Evolutionary conservation across 306 rosid genomes (phyloP).

Genomic region (Ormosia semicastrata): DNA sequence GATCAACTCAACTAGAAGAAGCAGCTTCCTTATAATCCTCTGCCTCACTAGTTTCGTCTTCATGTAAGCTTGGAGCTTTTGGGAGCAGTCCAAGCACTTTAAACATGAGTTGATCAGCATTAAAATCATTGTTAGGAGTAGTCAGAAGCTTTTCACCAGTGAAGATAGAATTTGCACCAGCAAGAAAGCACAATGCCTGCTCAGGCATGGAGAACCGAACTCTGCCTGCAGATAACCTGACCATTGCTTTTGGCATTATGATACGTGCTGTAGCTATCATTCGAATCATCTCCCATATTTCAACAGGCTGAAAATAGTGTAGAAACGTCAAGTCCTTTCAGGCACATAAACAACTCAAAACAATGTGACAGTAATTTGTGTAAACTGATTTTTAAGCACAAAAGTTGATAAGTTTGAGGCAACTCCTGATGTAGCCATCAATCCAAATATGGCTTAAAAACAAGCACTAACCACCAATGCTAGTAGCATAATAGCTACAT

Average conservation of each 20-base stretch:
- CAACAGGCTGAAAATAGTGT: constrained; percentile 72
- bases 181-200: constrained; percentile 93
- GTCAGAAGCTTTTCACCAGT: constrained; percentile 96
- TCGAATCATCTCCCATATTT: constrained; percentile 98
- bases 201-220: constrained; percentile 92
- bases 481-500: neutral
- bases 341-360: neutral
- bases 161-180: constrained; percentile 97
- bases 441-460: neutral
- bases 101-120: constrained; percentile 77
- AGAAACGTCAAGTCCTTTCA: constrained; percentile 1
- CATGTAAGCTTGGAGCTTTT: constrained; percentile 41
- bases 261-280: constrained; percentile 94
- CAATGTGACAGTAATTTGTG: constrained; percentile 1
- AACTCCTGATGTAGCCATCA: neutral
- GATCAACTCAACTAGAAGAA: constrained; percentile 32
- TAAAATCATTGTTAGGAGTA: constrained; percentile 89
- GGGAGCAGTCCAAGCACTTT: constrained; percentile 51
- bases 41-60: constrained; percentile 25
- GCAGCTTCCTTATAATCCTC: constrained; percentile 40
- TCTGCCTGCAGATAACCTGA: constrained; percentile 92
- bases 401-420: neutral
- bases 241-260: constrained; percentile 94
- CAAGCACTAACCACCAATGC: neutral
- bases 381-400: neutral